These are phyloP conservation scores for Spergularia bocconei DNA, from an alignment of 148 eudicot species.

Conservation along the genomic window DNA sequence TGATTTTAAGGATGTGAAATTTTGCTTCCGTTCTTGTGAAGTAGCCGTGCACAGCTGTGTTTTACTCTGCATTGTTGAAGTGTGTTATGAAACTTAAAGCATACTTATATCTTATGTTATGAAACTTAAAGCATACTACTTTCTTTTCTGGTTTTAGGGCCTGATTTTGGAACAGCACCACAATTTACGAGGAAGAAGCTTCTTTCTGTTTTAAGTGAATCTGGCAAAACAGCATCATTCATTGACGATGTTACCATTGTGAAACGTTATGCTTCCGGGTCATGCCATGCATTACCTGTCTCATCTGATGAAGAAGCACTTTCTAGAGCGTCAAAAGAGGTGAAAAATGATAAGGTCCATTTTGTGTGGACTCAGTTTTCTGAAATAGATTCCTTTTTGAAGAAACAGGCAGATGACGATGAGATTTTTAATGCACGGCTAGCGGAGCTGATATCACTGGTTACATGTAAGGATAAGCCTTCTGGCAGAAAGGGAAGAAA, in stretches of 20 bases:
- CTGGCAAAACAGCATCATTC: conserved; percentile 73
- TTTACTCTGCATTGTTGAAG: neutral
- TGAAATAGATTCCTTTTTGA: conserved; percentile 62
- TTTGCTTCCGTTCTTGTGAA: neutral
- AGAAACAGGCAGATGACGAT: conserved; percentile 67
- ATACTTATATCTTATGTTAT: neutral
- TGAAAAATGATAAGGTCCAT: conserved; percentile 68
- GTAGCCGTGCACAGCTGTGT: neutral
- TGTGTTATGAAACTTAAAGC: neutral
- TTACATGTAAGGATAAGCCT: conserved; percentile 59
- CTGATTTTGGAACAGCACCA: conserved; percentile 75
- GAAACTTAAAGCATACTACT: neutral
- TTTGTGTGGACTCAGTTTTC: conserved; percentile 88
- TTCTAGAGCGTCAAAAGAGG: conserved; percentile 77
- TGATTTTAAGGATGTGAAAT: neutral
- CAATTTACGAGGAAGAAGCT: conserved; percentile 72
- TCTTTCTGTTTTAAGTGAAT: conserved; percentile 60
- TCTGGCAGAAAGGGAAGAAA: conserved; percentile 40
- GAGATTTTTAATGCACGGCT: conserved; percentile 57
- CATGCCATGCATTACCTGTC: conserved; percentile 79
- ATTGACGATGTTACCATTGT: conserved; percentile 72
- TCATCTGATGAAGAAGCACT: conserved; percentile 87
- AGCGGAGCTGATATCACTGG: conserved; percentile 74
- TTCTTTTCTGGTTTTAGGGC: conserved; percentile 46
- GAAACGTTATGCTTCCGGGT: conserved; percentile 84